Percentiles rank a stretch among this genome's conserved stretches.
phyloP scores from a whole-genome alignment of 2,329 filamentous ascomycete genomes.

The Xylariaceae sp. region DNA sequence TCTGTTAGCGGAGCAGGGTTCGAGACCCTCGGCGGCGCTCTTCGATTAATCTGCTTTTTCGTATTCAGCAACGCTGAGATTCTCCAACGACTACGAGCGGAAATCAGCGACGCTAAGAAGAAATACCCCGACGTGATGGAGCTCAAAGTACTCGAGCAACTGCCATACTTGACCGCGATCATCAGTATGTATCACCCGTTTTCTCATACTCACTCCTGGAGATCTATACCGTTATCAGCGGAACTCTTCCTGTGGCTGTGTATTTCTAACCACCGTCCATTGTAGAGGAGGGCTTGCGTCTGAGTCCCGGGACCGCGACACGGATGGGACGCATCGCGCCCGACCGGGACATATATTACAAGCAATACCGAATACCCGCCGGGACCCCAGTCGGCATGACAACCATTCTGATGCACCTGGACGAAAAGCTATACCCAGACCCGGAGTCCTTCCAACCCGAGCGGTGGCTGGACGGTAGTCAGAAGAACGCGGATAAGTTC shows the following conservation, averaged over 20 bases:
- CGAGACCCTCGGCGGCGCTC: slow-evolving; percentile 17
- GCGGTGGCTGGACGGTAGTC: too few species aligned
- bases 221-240: too few species aligned
- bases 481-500: too few species aligned
- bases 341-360: slow-evolving; percentile 22
- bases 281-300: slow-evolving; percentile 43
- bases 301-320: too few species aligned
- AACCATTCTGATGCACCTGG: slow-evolving; percentile 23
- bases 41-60: slow-evolving; percentile 17
- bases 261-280: too few species aligned
- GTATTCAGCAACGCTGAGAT: slow-evolving; percentile 20
- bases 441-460: slow-evolving; percentile 23
- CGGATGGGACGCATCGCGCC: slow-evolving; percentile 44
- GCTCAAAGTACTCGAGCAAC: slow-evolving; percentile 14
- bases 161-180: slow-evolving; percentile 35
- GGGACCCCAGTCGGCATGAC: slow-evolving; percentile 32
- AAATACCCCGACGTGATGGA: too few species aligned
- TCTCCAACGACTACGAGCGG: slow-evolving; percentile 11
- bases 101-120: slow-evolving; percentile 13
- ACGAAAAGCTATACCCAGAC: slow-evolving; percentile 23
- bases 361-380: slow-evolving; percentile 24
- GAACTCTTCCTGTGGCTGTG: too few species aligned
- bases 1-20: slow-evolving; percentile 15
- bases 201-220: too few species aligned
- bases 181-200: slow-evolving; percentile 35